Percentiles rank a stretch among this genome's conserved stretches.
Conservation (phyloP, 2,329 filamentous ascomycete species). For the Bipolaris gigantea region DNA sequence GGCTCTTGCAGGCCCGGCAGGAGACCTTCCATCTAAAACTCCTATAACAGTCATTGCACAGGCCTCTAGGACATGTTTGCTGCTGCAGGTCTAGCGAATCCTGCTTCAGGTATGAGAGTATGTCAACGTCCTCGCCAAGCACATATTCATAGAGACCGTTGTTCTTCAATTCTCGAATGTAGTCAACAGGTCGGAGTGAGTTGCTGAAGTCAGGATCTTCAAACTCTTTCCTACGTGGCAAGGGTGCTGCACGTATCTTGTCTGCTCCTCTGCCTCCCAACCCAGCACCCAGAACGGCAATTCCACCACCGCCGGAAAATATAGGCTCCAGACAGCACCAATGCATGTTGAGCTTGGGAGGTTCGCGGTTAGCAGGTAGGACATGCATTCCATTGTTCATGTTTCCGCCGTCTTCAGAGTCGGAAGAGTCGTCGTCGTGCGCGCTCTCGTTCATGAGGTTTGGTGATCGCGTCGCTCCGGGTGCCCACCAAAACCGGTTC, state of each 20-base stretch:
- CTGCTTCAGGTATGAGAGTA: constrained; percentile 45
- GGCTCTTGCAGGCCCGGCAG: constrained; percentile 59
- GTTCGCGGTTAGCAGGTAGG: constrained; percentile 39
- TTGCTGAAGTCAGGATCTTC: constrained; percentile 59
- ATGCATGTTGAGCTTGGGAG: constrained; percentile 58
- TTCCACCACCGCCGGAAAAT: constrained; percentile 62
- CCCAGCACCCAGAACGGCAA: constrained; percentile 56
- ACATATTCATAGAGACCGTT: constrained; percentile 48
- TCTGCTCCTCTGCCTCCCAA: constrained; percentile 56
- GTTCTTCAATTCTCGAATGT: constrained; percentile 46
- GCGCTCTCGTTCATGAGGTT: constrained; percentile 61
- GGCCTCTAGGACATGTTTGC: constrained; percentile 56
- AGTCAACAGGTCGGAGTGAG: constrained; percentile 52
- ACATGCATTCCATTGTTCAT: constrained; percentile 42
- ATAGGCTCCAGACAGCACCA: constrained; percentile 64
- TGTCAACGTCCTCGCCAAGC: constrained; percentile 46
- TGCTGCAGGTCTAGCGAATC: constrained; percentile 49
- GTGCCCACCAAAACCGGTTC: constrained; percentile 62
- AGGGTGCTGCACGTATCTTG: constrained; percentile 58
- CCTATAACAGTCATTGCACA: constrained; percentile 61
- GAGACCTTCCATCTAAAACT: constrained; percentile 63
- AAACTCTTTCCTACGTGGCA: constrained; percentile 58
- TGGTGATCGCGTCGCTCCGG: constrained; percentile 57
- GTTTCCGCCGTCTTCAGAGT: constrained; percentile 43
- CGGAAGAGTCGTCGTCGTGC: constrained; percentile 43